A percentile compares a stretch with the other conserved stretches of the same genome.
phyloP scores from a whole-genome alignment of 2,329 filamentous ascomycete species.

The Ophiostoma perfectum region DNA sequence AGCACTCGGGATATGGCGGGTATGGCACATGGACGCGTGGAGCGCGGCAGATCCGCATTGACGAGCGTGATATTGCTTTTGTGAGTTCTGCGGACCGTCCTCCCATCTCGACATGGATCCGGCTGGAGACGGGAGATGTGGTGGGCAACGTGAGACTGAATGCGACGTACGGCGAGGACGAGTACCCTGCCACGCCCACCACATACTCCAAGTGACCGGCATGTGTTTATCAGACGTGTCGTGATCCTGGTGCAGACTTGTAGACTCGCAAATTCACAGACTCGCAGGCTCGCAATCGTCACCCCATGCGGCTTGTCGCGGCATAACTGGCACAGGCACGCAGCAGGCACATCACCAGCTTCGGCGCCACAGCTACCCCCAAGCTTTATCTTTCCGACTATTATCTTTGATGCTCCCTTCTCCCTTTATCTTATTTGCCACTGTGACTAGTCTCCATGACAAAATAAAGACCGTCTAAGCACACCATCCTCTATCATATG shows the following conservation, averaged over 20 bases:
- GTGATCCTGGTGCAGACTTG: neutral
- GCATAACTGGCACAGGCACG: neutral
- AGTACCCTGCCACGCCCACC: constrained; percentile 37
- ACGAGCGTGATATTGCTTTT: constrained; percentile 27
- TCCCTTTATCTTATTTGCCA: neutral
- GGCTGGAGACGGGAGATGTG: constrained; percentile 43
- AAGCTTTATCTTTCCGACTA: neutral
- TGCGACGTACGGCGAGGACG: constrained; percentile 46
- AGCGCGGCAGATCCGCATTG: constrained; percentile 30
- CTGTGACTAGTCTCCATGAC: neutral
- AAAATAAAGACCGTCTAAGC: neutral
- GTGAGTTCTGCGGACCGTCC: neutral
- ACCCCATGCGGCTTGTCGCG: neutral
- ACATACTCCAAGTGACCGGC: constrained; percentile 10
- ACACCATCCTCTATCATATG: neutral
- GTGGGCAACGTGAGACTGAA: constrained; percentile 46
- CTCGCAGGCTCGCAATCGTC: neutral
- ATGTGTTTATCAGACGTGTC: neutral
- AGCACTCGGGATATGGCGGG: constrained; percentile 65
- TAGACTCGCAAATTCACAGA: no score
- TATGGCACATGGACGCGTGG: constrained; percentile 62
- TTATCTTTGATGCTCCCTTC: neutral
- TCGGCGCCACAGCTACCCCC: neutral
- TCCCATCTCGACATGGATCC: constrained; percentile 46
- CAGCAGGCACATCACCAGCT: neutral